Evolutionary conservation across 768 basidiomycete species (phyloP), one percentile per base, ranked within the genome.

Genomic region (Lactarius hengduanensis): DNA sequence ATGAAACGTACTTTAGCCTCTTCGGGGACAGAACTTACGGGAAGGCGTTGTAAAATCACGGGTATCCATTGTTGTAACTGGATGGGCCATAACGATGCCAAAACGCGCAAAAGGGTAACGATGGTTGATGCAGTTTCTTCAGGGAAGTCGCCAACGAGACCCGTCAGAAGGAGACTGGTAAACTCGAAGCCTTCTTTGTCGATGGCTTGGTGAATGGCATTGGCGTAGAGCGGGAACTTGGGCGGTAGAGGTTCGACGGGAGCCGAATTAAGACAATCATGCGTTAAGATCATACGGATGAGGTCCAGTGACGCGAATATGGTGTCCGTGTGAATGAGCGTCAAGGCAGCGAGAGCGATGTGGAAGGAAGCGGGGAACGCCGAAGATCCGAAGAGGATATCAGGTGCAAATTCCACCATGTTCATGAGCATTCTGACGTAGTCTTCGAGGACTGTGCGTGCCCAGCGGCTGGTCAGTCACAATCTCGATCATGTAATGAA

Each of bases 401-500:
- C 86, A 6, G 96, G 93, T 0, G 84, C 80, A 69, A 82, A 77
- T 53, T 87, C 84, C 58, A 88, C 76, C 72, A 95, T 79, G 69
- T 87, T 86, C 62, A 88, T 76, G 16, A 94, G 77, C 77, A 94
- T 82, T 68, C 93, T 94, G 60, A 94, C 74, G 71, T 96, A 98
- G 74, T 99, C 97, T 75, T 98, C 96, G 72, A 99, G 79, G 32
- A 98, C 97, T 98, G 69, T 13, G 47, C 32, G n/a, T 28, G n/a
- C 28, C 61, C 10, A 63, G 36, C 36, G 13, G 50, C 26, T 22
- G 26, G 26, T 53, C 18, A 41, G 61, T 34, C 50, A 45, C 50
- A 26, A 53, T 59, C 57, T 32, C 22, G 34, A 57, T 38, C n/a
- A 66, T 16, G 57, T 8, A 16, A 30, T 16, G 20, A n/a, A 57